Conservation (phyloP, 495 filamentous ascomycete genomes). For the Rostrohypoxylon terebratum region DNA sequence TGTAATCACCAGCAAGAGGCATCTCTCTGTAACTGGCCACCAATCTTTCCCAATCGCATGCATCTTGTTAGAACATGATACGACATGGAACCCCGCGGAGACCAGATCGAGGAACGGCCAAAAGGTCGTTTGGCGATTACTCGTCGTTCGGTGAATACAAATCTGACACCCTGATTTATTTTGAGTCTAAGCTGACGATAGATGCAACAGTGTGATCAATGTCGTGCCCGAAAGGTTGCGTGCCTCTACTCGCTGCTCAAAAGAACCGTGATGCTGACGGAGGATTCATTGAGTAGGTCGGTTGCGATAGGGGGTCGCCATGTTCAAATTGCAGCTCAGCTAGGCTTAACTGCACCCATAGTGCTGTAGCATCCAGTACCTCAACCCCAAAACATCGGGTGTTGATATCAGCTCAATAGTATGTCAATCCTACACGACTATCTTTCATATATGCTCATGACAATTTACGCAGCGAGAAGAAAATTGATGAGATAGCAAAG, state of each 20-base stretch:
- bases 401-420: slow-evolving; percentile 22
- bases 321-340: slow-evolving; percentile 20
- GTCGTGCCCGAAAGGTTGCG: slow-evolving; percentile 12
- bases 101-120: neutral
- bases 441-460: neutral
- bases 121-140: slow-evolving; percentile 1
- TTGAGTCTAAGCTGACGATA: neutral
- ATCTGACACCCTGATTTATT: too few species aligned
- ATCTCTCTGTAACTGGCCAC: neutral
- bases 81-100: slow-evolving; percentile 16
- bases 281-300: neutral
- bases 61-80: neutral
- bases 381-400: slow-evolving; percentile 10
- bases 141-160: slow-evolving; percentile 8
- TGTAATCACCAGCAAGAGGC: slow-evolving; percentile 1
- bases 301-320: slow-evolving; percentile 17
- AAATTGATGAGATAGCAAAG: slow-evolving; percentile 15
- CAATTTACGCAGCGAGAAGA: slow-evolving; percentile 1
- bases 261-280: neutral
- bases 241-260: neutral
- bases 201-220: slow-evolving; percentile 19
- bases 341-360: slow-evolving; percentile 13
- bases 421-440: neutral
- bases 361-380: slow-evolving; percentile 3
- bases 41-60: neutral